A percentile compares a stretch with the other conserved stretches of the same genome.
Evolutionary conservation across 2,329 filamentous ascomycete genomes (phyloP).

Genomic region (Samsoniella hepiali): DNA sequence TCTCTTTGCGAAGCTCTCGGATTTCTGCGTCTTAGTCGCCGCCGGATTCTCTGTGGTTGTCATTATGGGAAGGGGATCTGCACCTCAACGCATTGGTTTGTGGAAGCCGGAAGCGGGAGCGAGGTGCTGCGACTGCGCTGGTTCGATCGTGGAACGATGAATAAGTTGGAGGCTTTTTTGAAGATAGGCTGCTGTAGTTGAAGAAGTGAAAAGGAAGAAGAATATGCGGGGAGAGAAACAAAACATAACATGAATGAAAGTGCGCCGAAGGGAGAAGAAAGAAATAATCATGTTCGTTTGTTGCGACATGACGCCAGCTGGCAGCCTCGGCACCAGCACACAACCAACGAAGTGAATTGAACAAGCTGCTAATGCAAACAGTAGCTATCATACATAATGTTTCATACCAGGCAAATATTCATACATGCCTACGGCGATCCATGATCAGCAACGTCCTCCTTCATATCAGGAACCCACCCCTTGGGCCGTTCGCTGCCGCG

Average conservation of each 20-base stretch:
- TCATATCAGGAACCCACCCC: slow-evolving; percentile 84
- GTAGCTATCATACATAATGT: not conserved
- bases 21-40: not conserved
- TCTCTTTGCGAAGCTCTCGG: not conserved
- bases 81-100: not conserved
- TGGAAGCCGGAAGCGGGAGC: not conserved
- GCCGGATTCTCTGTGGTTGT: not conserved
- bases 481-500: slow-evolving; percentile 84
- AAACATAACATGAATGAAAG: not conserved
- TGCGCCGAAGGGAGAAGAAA: not conserved
- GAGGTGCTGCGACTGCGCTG: not conserved
- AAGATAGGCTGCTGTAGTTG: not conserved
- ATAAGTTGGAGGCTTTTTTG: not conserved
- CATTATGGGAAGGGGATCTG: not conserved
- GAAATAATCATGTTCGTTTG: not conserved
- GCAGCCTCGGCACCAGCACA: not conserved
- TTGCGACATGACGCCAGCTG: not conserved
- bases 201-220: not conserved
- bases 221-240: not conserved
- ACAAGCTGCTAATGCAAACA: not conserved
- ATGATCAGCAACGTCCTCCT: slow-evolving; percentile 33
- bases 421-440: slow-evolving; percentile 27
- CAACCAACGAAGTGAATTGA: not conserved
- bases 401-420: not conserved
- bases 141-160: not conserved